Evolutionary conservation across 129 eudicot genomes (phyloP).

Genomic region (Apium graveolens): DNA sequence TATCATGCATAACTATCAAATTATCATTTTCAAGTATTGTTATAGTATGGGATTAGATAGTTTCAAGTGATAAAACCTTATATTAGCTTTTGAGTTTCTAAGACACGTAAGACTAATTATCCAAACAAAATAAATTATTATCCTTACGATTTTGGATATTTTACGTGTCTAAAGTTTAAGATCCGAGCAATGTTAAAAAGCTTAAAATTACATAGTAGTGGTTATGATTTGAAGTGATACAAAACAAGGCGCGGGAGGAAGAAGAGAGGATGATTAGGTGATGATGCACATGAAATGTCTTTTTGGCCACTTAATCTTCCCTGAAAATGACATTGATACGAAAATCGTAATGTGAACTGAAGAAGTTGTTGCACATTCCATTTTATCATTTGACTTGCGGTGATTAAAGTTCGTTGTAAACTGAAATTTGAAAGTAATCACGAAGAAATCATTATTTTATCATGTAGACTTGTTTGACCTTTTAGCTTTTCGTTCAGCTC

Average conservation of each 20-base stretch:
- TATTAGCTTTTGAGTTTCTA: no score
- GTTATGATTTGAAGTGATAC: not conserved
- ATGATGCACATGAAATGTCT: slow-evolving; percentile 8
- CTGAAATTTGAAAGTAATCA: not conserved
- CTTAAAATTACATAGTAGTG: not conserved
- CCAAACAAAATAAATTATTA: no score
- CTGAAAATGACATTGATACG: not conserved
- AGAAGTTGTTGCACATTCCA: slow-evolving; percentile 3
- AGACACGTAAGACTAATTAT: no score
- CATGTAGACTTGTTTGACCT: not conserved
- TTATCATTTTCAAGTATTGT: no score
- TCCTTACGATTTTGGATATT: no score
- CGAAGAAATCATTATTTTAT: not conserved
- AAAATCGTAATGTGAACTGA: slow-evolving; percentile 2
- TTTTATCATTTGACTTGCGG: slow-evolving; percentile 1
- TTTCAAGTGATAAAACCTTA: no score
- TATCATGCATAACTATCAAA: no score
- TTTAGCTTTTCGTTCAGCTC: not conserved
- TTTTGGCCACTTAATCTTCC: not conserved
- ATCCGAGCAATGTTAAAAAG: no score
- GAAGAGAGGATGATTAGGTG: slow-evolving; percentile 10
- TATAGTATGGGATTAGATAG: no score
- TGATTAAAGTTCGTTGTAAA: not conserved
- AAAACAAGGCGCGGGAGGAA: not conserved
- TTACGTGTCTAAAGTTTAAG: no score